Base-by-base conservation (phyloP, 352 stramenopile species). In the Aphanomyces cochlioides region DNA sequence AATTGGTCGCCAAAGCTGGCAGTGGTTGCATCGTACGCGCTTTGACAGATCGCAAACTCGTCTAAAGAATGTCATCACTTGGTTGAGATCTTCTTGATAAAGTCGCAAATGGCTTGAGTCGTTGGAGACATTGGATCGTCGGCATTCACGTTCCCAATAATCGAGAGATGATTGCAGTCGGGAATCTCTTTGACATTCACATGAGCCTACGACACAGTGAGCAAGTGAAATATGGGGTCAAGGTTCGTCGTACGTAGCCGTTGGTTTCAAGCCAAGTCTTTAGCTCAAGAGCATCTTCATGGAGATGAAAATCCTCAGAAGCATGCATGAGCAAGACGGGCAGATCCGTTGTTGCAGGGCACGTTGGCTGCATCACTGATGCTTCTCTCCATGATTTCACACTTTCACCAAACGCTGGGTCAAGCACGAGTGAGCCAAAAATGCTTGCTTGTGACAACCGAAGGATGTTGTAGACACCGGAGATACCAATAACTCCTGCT, bases 21-120 rank as follows among this genome's bases (percentile, higher is more conserved):
- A 80, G 80, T 3, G 90, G 90, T 56, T 96, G 87, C 76, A 83
- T 96, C 72, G 93, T 96, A 74, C 88, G 90, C 53, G 84, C 87
- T 40, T 87, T 96, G 77, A 95, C 89, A 43, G 87, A 95, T 64
- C 80, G 89, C 59, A 95, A 95, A 79, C 83, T 88, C 57, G 87
- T 96, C n/a, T 96, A 76, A 58, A 17, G 47, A 21, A 28, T 40
- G 47, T 69, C 56, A 68, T 50, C 48, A 54, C 34, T 61, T 10
- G 17, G 54, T 40, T 19, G 54, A 45, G 54, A 28, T 67, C 59
- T 56, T 61, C 34, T n/a, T 56, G 28, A 91, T 69, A 63, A 91
- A 91, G 12, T 64, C 8, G 28, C 59, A 70, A 64, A 93, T 82
- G 36, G 80, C 37, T 47, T 74, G 58, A 79, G 54, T 61, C 17